A percentile compares a stretch with the other conserved stretches of the same genome.
Evolutionary conservation across 2,329 filamentous ascomycete genomes (phyloP).

Genomic region (Diaporthe velutina): DNA sequence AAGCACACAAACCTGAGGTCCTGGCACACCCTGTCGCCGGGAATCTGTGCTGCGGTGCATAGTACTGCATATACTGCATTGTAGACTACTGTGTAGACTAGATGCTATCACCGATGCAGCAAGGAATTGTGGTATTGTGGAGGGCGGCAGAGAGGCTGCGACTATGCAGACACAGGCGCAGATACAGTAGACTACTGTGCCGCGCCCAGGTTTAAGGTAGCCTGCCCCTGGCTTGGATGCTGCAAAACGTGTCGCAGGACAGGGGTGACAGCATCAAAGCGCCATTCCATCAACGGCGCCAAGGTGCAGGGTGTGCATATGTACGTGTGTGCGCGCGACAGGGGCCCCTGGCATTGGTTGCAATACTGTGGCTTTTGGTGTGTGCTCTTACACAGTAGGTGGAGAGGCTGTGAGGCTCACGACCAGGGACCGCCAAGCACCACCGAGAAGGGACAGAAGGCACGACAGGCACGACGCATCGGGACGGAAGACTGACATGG

Average conservation of each 20-base stretch:
- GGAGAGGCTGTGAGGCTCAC: conserved; percentile 12
- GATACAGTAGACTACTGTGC: not conserved
- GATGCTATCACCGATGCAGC: not conserved
- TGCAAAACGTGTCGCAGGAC: conserved; percentile 32
- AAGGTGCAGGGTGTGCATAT: not conserved
- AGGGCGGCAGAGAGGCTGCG: conserved; percentile 7
- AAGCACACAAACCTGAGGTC: conserved; percentile 20
- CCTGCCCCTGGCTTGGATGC: conserved; percentile 21
- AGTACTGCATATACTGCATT: not conserved
- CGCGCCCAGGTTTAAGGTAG: conserved; percentile 18
- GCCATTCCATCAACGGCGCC: conserved; percentile 21
- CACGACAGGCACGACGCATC: conserved; percentile 22
- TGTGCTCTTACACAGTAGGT: too few species aligned
- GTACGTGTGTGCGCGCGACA: not conserved
- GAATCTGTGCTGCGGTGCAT: conserved; percentile 12
- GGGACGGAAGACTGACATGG: conserved; percentile 13
- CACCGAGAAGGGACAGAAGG: conserved; percentile 12
- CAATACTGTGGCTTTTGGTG: not conserved
- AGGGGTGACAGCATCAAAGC: conserved; percentile 24
- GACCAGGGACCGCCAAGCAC: not conserved
- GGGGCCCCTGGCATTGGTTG: not conserved
- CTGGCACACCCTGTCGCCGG: conserved; percentile 24
- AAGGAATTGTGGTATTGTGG: not conserved
- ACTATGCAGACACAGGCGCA: not conserved
- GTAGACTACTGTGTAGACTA: not conserved